Conservation (phyloP, 768 basidiomycete genomes). For the Grammothele lineata region DNA sequence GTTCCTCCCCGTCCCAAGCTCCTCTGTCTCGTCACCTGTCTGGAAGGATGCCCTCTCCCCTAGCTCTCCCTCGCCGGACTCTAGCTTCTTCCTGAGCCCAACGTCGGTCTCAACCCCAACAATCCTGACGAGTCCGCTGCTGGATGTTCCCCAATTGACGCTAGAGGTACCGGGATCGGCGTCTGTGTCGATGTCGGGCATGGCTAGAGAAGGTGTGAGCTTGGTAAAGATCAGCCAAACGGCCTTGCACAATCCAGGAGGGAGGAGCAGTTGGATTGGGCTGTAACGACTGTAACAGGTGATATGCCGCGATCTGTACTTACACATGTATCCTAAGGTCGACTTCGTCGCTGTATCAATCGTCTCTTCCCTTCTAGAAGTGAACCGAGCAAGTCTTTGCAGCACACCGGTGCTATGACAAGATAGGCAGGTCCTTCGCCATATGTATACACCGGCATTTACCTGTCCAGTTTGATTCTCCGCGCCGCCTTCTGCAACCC, state of each 20-base stretch:
- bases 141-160: constrained; percentile 45
- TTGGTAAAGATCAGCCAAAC: constrained; percentile 93
- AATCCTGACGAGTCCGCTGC: constrained; percentile 56
- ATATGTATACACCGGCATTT: no score
- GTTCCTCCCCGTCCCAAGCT: constrained; percentile 62
- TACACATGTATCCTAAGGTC: no score
- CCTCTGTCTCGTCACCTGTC: constrained; percentile 30
- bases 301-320: no score
- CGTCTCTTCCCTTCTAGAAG: no score
- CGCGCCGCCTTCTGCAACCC: constrained; percentile 5
- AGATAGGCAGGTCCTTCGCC: no score
- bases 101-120: constrained; percentile 18
- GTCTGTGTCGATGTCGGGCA: constrained; percentile 8
- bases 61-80: constrained; percentile 19
- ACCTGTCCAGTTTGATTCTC: not conserved
- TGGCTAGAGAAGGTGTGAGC: constrained; percentile 28
- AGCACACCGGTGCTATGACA: no score
- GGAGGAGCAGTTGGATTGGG: constrained; percentile 92
- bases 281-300: no score
- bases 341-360: no score
- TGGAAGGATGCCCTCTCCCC: constrained; percentile 18
- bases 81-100: constrained; percentile 11
- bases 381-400: no score
- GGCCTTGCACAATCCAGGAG: constrained; percentile 85
- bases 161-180: constrained; percentile 36